Evolutionary conservation across 2,329 filamentous ascomycete genomes (phyloP), one percentile per base, ranked within the genome.

Genomic region (Ascochyta viciae-villosae): DNA sequence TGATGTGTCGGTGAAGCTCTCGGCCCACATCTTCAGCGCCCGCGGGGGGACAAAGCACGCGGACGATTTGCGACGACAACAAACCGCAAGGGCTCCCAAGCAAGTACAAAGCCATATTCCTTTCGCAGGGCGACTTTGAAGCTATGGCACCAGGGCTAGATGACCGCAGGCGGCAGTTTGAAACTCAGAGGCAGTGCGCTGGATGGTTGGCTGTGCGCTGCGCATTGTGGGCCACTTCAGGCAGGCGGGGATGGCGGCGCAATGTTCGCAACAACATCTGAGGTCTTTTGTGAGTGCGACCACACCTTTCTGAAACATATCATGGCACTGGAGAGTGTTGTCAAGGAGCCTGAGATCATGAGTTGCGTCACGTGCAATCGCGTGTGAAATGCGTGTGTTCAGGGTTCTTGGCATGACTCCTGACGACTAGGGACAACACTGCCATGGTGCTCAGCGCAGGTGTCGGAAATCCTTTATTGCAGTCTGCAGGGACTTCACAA

Each of bases 1-100:
- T 62, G 60, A 52, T 59, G 43, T 67, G 70, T 70, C 70, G 70
- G 70, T 70, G 70, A 70, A 68, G 64, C 54, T 60, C 55, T 68
- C 63, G 66, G 60, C 66, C 61, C 58, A 57, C 54, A 47, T 49
- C 49, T 13, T 45, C 46, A 61, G 40, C 48, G 55, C 51, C 58
- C 37, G 61, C 64, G 64, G 60, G 63, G 57, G 61, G 58, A 69
- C 66, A 70, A 69, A 70, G 66, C 62, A 60, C 66, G 64, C 57
- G 56, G 62, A 63, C 59, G 47, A 54, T 49, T 57, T 53, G 61
- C 53, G 45, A 59, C 50, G 50, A 51, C 58, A 57, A 49, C 50
- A 39, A 51, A 38, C 38, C 55, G 46, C 58, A 34, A 54, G 48
- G 49, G 23, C 12, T 54, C 24, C 50, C 50, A 43, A 45, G 39